These are phyloP conservation scores for Pichia sp. DNA, from an alignment of 1,139 yeast genomes.

Conservation along the genomic window DNA sequence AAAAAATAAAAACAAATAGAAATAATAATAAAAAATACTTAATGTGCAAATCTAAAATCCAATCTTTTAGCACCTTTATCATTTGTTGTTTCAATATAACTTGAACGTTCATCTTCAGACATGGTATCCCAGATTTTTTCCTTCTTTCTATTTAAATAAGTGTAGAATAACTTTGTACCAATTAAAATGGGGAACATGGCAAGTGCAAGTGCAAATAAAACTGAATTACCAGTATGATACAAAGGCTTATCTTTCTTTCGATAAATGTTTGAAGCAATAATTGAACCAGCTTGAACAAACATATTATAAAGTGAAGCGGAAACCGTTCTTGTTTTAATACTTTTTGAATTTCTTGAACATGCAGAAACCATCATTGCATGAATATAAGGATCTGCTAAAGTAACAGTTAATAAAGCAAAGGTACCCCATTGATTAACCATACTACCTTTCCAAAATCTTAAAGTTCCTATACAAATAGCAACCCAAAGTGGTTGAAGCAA, in stretches of 20 bases:
- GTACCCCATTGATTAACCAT: conserved; percentile 46
- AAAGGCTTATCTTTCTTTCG: conserved; percentile 50
- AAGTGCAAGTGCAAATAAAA: conserved; percentile 35
- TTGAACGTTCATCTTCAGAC: conserved; percentile 40
- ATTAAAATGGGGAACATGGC: conserved; percentile 26
- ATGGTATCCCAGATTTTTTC: conserved; percentile 42
- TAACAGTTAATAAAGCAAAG: conserved; percentile 41
- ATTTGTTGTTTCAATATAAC: conserved; percentile 38
- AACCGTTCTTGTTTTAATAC: conserved; percentile 54
- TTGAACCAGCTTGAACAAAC: conserved; percentile 50
- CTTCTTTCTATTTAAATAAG: conserved; percentile 40
- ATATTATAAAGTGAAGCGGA: conserved; percentile 60
- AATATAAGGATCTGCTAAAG: conserved; percentile 44
- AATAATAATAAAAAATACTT: background rate
- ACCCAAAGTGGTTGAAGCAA: conserved; percentile 36
- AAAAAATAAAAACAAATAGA: too few species aligned
- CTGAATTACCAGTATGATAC: conserved; percentile 50
- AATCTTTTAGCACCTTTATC: conserved; percentile 52
- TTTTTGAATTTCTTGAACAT: conserved; percentile 55
- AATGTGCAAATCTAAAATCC: conserved; percentile 37
- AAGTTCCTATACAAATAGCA: conserved; percentile 35
- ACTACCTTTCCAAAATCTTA: conserved; percentile 48
- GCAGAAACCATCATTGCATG: conserved; percentile 55
- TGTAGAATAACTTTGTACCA: conserved; percentile 37
- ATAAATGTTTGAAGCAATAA: conserved; percentile 50